Base-by-base conservation (phyloP, 768 basidiomycete species). In the Lactifluus pinguis region DNA sequence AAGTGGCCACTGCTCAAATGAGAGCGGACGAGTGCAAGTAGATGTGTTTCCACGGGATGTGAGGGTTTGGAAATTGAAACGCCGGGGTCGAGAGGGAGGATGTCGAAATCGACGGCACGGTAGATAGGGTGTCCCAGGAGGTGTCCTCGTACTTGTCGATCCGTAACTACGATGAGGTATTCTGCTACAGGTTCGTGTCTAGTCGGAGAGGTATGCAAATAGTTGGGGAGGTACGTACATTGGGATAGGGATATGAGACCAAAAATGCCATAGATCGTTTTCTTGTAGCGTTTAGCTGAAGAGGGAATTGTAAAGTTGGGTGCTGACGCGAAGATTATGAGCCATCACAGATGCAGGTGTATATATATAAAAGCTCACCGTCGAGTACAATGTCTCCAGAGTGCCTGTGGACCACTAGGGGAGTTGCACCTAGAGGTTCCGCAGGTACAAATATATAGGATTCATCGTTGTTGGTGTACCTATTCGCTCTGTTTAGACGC, bases 61-160 rank as follows among this genome's bases (percentile, higher is more conserved):
- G 89, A 84, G 52, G 87, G 83, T 67, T 80, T 80, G 50, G 82
- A 77, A 5, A 82, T 79, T 30, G 86, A 82, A 48, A 90, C 75
- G 57, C 83, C 79, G 21, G 85, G 83, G 61, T 87, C 84, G 50
- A 98, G 75, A 5, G 97, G 94, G 49, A 97, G 85, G 55, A 98
- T 85, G 60, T 92, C 87, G 72, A 92, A 98, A 69, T 93, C 89
- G 21, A 88, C 87, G 13, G 92, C 92, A 51, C 85, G 84, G 75
- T 90, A 98, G 67, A 99, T 78, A 62, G 95, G 86, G 64, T 95
- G 84, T 4, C 87, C 83, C 76, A 93, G 83, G 60, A 98, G 77
- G 59, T 86, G 81, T 14, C 87, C 89, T 65, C 82, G 83, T 38
- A 85, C 82, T 65, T 86, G 85, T 49, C 94, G 84, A 30, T 85